These are phyloP conservation scores for Ascocoryne sarcoides DNA, from an alignment of 2,329 filamentous ascomycete species.

Conservation along the genomic window DNA sequence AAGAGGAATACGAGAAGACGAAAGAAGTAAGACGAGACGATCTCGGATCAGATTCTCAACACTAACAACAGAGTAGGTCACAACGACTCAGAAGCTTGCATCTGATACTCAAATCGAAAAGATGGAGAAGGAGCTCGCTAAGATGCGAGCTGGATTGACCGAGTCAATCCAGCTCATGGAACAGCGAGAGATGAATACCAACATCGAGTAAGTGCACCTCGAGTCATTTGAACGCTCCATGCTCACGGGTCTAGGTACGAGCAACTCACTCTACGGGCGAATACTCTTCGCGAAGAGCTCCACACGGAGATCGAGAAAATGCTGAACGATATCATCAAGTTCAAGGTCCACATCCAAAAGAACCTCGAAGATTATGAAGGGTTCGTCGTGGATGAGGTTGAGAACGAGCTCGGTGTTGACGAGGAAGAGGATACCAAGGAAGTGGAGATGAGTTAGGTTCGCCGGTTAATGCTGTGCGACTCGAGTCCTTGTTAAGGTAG, in stretches of 20 bases:
- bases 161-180: constrained; percentile 89
- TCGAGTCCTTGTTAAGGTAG: too few species aligned
- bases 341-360: constrained; percentile 96
- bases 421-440: constrained; percentile 48
- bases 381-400: constrained; percentile 89
- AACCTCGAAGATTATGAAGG: constrained; percentile 88
- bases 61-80: constrained; percentile 41
- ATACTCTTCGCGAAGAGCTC: constrained; percentile 85
- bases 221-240: not conserved
- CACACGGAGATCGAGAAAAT: constrained; percentile 95
- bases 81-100: constrained; percentile 76
- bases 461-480: too few species aligned
- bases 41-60: too few species aligned
- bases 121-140: constrained; percentile 96
- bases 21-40: too few species aligned
- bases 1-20: constrained; percentile 89
- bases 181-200: constrained; percentile 91
- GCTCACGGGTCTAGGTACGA: constrained; percentile 57
- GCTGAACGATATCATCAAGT: constrained; percentile 94
- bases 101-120: constrained; percentile 94
- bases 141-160: constrained; percentile 75
- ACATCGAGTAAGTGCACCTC: constrained; percentile 64
- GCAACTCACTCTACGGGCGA: constrained; percentile 77
- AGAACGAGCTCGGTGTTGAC: constrained; percentile 61
- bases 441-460: constrained; percentile 33